Evolutionary conservation across 1,284 basidiomycete species (phyloP), one percentile per base, ranked within the genome.

Genomic region (Singerocomus inundabilis): DNA sequence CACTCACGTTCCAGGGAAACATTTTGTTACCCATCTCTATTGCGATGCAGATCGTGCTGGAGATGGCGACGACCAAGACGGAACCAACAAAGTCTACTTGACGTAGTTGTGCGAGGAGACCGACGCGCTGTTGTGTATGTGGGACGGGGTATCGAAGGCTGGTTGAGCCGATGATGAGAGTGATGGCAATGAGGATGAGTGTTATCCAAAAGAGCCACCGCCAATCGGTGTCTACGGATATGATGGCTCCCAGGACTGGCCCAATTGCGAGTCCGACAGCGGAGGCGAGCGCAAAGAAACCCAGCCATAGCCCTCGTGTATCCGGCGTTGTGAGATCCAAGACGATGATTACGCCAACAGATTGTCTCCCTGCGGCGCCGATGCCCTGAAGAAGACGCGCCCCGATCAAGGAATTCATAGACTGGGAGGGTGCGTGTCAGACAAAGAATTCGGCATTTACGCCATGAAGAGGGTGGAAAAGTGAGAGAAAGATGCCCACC

Each of bases 11-110:
- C 65, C 65, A 67, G 3, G 68, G 64, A 44, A 66, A 67, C 33
- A 66, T 55, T 46, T 70, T 67, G 46, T 70, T 70, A 3, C 65
- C 65, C 68, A 70, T 70, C 51, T 67, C 65, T 38, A 67, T 70
- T 13, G 65, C 65, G 37, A 68, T 55, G 30, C 65, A 67, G 39
- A 70, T 67, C 49, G 35, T 67, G 50, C 68, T 70, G 28, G 65
- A 70, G 44, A 67, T 69, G 1, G 67, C 64, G 26, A 67, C 53
- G 0, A 49, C 68, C 2, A 68, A 56, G 36, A 63, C 9, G 18
- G 47, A 59, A 15, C 66, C 66, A 13, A 68, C 32, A 16, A 67
- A 68, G 44, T 68, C 66, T 15, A 68, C 66, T 44, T 68, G 68
- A 35, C 52, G 54, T 11, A 68, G 49, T 39, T 69, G 66, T 0